These are phyloP conservation scores for Penicillium bovifimosum DNA, from an alignment of 495 filamentous ascomycete species.

Conservation along the genomic window DNA sequence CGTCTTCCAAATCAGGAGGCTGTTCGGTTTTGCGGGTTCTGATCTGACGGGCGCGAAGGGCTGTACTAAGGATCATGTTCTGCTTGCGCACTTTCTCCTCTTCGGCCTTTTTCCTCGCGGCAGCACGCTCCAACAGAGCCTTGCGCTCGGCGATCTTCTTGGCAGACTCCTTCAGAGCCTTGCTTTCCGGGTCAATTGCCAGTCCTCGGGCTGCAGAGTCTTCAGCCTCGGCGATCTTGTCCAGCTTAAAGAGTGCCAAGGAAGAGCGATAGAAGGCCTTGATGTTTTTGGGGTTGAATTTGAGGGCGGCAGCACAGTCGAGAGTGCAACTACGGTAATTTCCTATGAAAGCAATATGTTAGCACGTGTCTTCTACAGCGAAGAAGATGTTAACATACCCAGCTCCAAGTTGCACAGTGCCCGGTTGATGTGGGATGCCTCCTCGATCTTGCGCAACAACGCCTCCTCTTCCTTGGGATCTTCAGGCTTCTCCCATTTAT, in stretches of 20 bases:
- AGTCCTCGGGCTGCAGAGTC: constrained; percentile 70
- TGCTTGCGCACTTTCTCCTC: constrained; percentile 51
- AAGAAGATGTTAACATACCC: constrained; percentile 38
- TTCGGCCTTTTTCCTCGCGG: constrained; percentile 40
- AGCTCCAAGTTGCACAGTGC: constrained; percentile 79
- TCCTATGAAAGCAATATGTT: constrained; percentile 31
- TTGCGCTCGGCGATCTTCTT: constrained; percentile 51
- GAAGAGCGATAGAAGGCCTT: constrained; percentile 88
- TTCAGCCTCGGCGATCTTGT: constrained; percentile 66
- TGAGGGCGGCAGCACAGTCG: constrained; percentile 76
- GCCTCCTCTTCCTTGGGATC: constrained; percentile 49
- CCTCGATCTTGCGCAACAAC: constrained; percentile 56
- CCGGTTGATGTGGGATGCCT: constrained; percentile 77
- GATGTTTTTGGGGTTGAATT: constrained; percentile 68
- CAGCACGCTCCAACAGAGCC: constrained; percentile 30
- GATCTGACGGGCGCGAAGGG: constrained; percentile 72
- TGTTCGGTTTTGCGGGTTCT: constrained; percentile 56
- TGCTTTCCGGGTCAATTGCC: constrained; percentile 55
- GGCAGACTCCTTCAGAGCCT: constrained; percentile 50
- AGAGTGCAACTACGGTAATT: constrained; percentile 81
- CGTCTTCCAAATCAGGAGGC: constrained; percentile 82
- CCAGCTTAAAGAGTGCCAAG: constrained; percentile 66
- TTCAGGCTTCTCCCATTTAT: constrained; percentile 44
- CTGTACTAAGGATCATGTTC: constrained; percentile 55
- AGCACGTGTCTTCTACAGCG: constrained; percentile 1